Evolutionary conservation across 352 stramenopile species (phyloP).

Genomic region (Chrysophaeum taylorii): DNA sequence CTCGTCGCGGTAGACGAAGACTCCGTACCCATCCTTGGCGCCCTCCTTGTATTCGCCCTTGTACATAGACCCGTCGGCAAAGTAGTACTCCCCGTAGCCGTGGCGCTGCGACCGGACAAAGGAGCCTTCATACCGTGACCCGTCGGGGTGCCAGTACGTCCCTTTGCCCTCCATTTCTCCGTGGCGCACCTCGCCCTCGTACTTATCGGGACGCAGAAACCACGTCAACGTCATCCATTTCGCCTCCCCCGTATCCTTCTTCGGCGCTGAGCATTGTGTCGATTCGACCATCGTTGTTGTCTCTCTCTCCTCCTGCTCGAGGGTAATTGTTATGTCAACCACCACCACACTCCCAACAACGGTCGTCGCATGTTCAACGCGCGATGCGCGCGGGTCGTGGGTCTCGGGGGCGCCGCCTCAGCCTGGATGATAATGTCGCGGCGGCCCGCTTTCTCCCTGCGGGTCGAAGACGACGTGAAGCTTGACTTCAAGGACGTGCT

Average conservation of each 20-base stretch:
- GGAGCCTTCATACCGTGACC: background rate
- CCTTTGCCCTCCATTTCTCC: slow-evolving; percentile 5
- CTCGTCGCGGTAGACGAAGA: slow-evolving; percentile 9
- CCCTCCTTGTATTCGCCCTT: slow-evolving; percentile 6
- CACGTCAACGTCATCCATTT: slow-evolving; percentile 5
- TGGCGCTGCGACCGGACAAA: background rate
- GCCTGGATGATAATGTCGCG: too few species aligned
- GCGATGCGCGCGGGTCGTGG: too few species aligned
- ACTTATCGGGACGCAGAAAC: slow-evolving; percentile 1
- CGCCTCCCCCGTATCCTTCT: too few species aligned
- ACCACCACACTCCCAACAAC: too few species aligned
- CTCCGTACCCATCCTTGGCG: background rate
- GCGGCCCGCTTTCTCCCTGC: too few species aligned
- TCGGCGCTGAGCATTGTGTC: too few species aligned
- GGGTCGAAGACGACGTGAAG: slow-evolving; percentile 72
- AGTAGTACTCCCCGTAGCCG: slow-evolving; percentile 6
- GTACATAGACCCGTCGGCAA: background rate
- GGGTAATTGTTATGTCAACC: too few species aligned
- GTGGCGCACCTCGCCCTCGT: background rate
- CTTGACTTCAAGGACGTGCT: slow-evolving; percentile 85
- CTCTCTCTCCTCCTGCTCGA: too few species aligned
- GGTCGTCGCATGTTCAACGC: too few species aligned
- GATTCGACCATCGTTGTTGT: too few species aligned
- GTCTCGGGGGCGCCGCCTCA: too few species aligned
- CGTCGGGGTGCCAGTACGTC: slow-evolving; percentile 5